These are phyloP conservation scores for Inga laurina DNA, from an alignment of 306 rosid species.

Conservation along the genomic window DNA sequence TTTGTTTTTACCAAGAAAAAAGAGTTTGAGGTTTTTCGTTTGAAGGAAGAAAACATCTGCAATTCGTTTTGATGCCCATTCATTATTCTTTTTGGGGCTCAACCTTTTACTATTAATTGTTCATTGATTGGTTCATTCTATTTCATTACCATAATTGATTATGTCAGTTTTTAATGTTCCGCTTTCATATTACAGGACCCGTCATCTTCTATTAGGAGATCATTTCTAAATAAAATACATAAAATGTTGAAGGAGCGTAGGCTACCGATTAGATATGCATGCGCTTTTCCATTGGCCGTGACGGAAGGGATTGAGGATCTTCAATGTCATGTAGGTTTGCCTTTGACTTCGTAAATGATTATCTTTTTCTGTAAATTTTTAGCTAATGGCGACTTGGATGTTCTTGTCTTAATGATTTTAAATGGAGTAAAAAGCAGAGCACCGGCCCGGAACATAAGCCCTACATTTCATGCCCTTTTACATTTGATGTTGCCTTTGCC, in stretches of 20 bases:
- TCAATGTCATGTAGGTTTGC: constrained; percentile 57
- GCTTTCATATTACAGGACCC: constrained; percentile 59
- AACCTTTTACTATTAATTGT: constrained; percentile 6
- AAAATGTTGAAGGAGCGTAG: constrained; percentile 73
- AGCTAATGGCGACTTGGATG: neutral
- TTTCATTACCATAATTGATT: constrained; percentile 2
- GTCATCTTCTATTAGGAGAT: constrained; percentile 58
- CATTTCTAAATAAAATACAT: constrained; percentile 65
- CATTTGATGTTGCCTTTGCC: neutral
- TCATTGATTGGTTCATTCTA: constrained; percentile 13
- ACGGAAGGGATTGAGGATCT: constrained; percentile 56
- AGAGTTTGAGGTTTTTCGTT: neutral
- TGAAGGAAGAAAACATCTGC: neutral
- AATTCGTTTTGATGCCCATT: neutral
- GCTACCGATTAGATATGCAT: constrained; percentile 81
- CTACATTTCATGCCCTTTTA: neutral
- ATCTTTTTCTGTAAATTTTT: neutral
- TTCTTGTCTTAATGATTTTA: neutral
- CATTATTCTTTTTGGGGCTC: neutral
- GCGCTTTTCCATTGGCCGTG: constrained; percentile 75
- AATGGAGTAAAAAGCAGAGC: neutral
- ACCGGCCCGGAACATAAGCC: neutral
- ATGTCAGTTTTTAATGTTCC: constrained; percentile 22
- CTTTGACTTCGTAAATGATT: neutral
- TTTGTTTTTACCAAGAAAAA: neutral